These are phyloP conservation scores for Herpetomonas tarakana DNA, from an alignment of 208 protist genomes.

Conservation along the genomic window DNA sequence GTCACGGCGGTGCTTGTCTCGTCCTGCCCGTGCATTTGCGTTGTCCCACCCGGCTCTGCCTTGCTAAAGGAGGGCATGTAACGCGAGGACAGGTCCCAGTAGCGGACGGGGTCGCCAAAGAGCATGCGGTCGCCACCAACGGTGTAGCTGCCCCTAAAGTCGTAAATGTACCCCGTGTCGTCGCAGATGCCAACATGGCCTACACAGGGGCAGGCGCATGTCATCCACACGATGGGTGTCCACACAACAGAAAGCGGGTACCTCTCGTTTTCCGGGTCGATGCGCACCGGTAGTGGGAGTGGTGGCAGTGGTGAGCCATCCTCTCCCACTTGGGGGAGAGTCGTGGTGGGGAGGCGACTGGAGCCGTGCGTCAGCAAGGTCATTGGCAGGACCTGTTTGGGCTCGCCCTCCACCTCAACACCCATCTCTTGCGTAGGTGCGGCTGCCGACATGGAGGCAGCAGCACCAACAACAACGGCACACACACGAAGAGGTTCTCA, in stretches of 20 bases:
- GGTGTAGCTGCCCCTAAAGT: slow-evolving; percentile 72
- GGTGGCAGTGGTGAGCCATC: too few relatives aligned
- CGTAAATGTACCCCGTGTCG: slow-evolving; percentile 48
- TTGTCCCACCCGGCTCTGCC: neutral
- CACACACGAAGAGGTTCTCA: too few relatives aligned
- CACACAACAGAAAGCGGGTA: slow-evolving; percentile 82
- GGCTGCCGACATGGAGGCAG: too few relatives aligned
- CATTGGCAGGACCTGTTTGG: too few relatives aligned
- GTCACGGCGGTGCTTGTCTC: neutral
- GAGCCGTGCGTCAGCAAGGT: too few relatives aligned
- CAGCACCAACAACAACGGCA: too few relatives aligned
- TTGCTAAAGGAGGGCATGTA: slow-evolving; percentile 24
- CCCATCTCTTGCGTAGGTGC: too few relatives aligned
- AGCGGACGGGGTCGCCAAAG: slow-evolving; percentile 55
- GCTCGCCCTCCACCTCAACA: too few relatives aligned
- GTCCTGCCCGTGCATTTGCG: neutral
- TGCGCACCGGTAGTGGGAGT: slow-evolving; percentile 15
- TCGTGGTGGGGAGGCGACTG: too few relatives aligned
- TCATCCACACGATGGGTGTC: slow-evolving; percentile 67
- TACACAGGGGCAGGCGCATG: slow-evolving; percentile 70
- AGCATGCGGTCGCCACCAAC: slow-evolving; percentile 67
- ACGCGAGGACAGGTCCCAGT: slow-evolving; percentile 34
- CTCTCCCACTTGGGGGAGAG: too few relatives aligned
- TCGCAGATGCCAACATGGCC: slow-evolving; percentile 79
- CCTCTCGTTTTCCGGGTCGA: slow-evolving; percentile 30